These are phyloP conservation scores for Paramecium sexaurelia DNA, from an alignment of 73 alveolate genomes.

Conservation along the genomic window DNA sequence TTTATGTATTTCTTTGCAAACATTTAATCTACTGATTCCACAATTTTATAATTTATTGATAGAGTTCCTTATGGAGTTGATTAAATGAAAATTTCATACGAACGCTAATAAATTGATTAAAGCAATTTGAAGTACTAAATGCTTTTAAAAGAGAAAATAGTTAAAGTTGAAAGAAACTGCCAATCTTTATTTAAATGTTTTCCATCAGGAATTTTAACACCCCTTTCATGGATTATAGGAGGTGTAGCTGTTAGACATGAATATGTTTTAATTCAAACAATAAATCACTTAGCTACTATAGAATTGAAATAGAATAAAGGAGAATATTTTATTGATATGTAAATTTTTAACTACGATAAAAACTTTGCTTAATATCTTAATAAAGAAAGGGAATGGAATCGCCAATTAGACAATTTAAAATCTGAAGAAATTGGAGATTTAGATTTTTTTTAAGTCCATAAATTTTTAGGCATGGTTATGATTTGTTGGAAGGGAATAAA, in stretches of 20 bases:
- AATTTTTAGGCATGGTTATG: background rate
- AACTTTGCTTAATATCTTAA: background rate
- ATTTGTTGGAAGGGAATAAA: constrained; percentile 14
- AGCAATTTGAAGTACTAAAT: background rate
- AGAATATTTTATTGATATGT: background rate
- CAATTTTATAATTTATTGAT: background rate
- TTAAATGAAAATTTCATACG: background rate
- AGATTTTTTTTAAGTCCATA: background rate
- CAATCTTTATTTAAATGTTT: constrained; percentile 24
- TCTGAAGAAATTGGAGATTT: background rate
- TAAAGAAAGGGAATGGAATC: constrained; percentile 33
- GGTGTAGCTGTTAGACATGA: constrained; percentile 41
- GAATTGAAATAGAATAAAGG: constrained; percentile 4
- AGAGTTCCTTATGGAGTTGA: background rate
- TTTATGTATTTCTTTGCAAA: constrained; percentile 8
- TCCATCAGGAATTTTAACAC: constrained; percentile 52
- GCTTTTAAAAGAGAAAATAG: background rate
- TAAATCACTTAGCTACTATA: background rate
- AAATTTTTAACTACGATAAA: background rate
- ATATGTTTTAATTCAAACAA: background rate
- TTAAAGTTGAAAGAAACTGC: constrained; percentile 8
- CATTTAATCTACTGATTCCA: background rate
- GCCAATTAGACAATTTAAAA: background rate
- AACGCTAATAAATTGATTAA: background rate
- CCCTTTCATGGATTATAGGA: constrained; percentile 22